Evolutionary conservation across 2,329 filamentous ascomycete species (phyloP).

Genomic region (Aspergillus fischeri): DNA sequence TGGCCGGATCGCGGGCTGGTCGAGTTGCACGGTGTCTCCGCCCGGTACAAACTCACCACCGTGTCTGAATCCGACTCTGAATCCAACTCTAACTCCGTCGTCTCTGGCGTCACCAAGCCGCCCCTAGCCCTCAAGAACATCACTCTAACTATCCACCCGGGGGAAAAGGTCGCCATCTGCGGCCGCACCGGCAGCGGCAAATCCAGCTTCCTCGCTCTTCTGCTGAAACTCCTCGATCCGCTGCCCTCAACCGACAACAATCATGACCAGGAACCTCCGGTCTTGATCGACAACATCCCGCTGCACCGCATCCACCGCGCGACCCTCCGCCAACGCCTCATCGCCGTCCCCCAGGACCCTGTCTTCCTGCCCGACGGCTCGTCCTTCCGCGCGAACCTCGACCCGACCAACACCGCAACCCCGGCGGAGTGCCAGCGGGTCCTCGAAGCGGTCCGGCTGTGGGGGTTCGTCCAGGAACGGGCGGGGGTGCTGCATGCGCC

Average conservation of each 20-base stretch:
- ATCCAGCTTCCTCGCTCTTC: constrained; percentile 37
- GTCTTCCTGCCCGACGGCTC: constrained; percentile 15
- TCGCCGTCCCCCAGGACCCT: constrained; percentile 33
- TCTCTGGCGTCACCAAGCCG: background rate
- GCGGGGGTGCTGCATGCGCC: background rate
- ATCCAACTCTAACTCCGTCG: background rate
- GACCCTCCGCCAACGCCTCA: constrained; percentile 45
- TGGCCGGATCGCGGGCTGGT: background rate
- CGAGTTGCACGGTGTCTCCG: no score
- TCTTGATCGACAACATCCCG: constrained; percentile 42
- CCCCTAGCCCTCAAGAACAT: background rate
- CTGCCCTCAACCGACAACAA: constrained; percentile 21
- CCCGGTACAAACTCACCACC: background rate
- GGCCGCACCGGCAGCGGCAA: constrained; percentile 33
- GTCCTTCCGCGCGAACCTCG: constrained; percentile 1
- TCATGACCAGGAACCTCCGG: constrained; percentile 7
- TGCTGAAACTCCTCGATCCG: constrained; percentile 41
- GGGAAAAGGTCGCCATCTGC: no score
- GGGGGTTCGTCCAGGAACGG: background rate
- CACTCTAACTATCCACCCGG: no score
- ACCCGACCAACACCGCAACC: background rate
- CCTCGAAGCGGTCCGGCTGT: background rate
- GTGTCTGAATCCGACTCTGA: background rate
- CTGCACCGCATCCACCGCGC: constrained; percentile 36
- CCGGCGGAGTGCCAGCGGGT: background rate